Evolutionary conservation across 768 basidiomycete genomes (phyloP), one percentile per base, ranked within the genome.

Genomic region (Termitomyces titanicus): DNA sequence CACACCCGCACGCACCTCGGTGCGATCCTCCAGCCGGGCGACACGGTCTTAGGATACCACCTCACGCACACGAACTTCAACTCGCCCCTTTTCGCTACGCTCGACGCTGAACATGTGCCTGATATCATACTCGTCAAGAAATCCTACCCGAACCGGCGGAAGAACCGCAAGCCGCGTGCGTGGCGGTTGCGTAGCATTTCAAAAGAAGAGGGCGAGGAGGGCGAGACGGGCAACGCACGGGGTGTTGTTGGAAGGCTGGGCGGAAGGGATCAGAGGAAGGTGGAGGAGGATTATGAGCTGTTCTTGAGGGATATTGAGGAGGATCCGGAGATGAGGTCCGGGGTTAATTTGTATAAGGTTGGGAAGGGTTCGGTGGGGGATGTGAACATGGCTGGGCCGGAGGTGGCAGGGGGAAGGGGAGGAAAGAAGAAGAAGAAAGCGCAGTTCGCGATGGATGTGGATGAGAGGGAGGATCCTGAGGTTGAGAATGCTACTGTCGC

Each of bases 1-100:
- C 94, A 98, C 72, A 97, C 96, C 13, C 89, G 96, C 34, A 98
- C 97, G 17, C 97, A 99, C 65, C 85, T 99, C 40, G 97, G 97
- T 50, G 89, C 83, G 4, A 78, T 80, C 56, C 79, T 98, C 18
- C 96, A 98, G 66, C 95, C 97, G 0, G 97, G 97, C 24, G 97
- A 98, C 69, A 85, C 94, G 1, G 95, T 82, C 29, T 74, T 98
- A 51, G 97, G 97, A 0, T 99, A 92, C 76, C 85, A 89, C 70
- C 80, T 98, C 56, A 86, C 87, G 9, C 85, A 89, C 56, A 75
- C 88, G 57, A 99, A 99, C 75, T 97, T 88, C 80, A 99, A 98
- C 78, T 92, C 89, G 55, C 85, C 89, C 55, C 85, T 86, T 53
- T 98, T 88, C 65, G 84, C 92, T 5, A 71, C 78, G 27, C 76